These are phyloP conservation scores for Firmiana major DNA, from an alignment of 345 rosid species.

Conservation along the genomic window DNA sequence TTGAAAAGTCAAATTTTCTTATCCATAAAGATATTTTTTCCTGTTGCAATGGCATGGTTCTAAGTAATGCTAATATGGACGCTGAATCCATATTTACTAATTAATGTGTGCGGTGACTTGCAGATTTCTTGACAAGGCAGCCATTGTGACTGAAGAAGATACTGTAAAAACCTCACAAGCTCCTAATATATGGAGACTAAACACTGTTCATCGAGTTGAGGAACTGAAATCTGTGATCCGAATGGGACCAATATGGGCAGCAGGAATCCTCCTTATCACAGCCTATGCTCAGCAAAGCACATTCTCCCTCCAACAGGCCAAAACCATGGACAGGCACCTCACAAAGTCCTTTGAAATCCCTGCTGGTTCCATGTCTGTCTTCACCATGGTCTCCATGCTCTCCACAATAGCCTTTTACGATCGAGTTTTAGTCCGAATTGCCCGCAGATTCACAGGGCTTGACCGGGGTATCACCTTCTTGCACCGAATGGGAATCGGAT, in stretches of 20 bases:
- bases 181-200: conserved; percentile 62
- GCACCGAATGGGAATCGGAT: conserved; percentile 55
- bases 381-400: conserved; percentile 33
- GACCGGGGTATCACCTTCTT: conserved; percentile 52
- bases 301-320: conserved; percentile 53
- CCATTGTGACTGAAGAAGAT: conserved; percentile 58
- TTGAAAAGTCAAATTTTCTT: not conserved
- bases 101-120: conserved; percentile 24
- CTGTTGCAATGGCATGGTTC: not conserved
- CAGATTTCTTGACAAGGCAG: conserved; percentile 84
- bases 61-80: not conserved
- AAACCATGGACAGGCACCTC: conserved; percentile 52
- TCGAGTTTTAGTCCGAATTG: conserved; percentile 44
- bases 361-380: conserved; percentile 50
- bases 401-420: conserved; percentile 44
- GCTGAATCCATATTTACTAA: conserved; percentile 21
- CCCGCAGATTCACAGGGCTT: conserved; percentile 39
- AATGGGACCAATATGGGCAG: conserved; percentile 53
- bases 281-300: conserved; percentile 46
- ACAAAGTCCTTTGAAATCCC: conserved; percentile 50
- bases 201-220: conserved; percentile 55
- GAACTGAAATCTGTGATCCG: conserved; percentile 55
- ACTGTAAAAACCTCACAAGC: conserved; percentile 27
- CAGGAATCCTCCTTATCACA: conserved; percentile 45
- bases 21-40: too few species aligned